These are phyloP conservation scores for Mucor circinelloides DNA, from an alignment of 371 early-diverging fungal species.

Conservation along the genomic window DNA sequence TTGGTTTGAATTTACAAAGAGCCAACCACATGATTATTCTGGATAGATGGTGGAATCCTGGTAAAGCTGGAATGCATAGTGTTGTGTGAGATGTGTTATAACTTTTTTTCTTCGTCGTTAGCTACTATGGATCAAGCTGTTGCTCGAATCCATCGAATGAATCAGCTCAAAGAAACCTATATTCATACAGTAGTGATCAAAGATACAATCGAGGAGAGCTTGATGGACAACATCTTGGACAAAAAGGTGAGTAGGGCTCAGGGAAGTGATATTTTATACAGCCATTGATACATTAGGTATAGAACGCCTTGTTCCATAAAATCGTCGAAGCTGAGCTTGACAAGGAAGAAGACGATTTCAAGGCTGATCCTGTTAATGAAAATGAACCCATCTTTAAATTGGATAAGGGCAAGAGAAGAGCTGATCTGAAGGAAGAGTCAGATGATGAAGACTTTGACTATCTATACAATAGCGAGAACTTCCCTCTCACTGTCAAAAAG, in stretches of 20 bases:
- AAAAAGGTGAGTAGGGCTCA: slow-evolving; percentile 36
- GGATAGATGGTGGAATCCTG: slow-evolving; percentile 55
- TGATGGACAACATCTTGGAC: slow-evolving; percentile 42
- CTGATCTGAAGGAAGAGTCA: neutral
- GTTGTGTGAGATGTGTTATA: neutral
- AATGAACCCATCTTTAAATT: neutral
- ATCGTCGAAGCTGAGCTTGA: slow-evolving; percentile 7
- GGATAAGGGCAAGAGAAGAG: neutral
- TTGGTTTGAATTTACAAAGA: slow-evolving; percentile 44
- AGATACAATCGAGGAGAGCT: slow-evolving; percentile 43
- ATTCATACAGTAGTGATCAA: slow-evolving; percentile 46
- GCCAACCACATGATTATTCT: slow-evolving; percentile 53
- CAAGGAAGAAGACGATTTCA: neutral
- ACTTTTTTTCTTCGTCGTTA: no score
- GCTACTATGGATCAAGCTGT: slow-evolving; percentile 54
- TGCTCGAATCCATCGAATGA: slow-evolving; percentile 52
- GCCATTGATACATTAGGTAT: neutral
- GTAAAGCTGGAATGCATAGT: slow-evolving; percentile 8
- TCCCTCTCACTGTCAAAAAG: neutral
- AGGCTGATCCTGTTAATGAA: neutral
- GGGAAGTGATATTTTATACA: neutral
- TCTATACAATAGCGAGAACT: neutral
- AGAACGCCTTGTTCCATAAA: slow-evolving; percentile 17
- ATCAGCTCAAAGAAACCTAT: slow-evolving; percentile 42
- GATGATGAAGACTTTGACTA: neutral